Base-by-base conservation (phyloP, 768 basidiomycete species). In the Sporobolomyces roseus region DNA sequence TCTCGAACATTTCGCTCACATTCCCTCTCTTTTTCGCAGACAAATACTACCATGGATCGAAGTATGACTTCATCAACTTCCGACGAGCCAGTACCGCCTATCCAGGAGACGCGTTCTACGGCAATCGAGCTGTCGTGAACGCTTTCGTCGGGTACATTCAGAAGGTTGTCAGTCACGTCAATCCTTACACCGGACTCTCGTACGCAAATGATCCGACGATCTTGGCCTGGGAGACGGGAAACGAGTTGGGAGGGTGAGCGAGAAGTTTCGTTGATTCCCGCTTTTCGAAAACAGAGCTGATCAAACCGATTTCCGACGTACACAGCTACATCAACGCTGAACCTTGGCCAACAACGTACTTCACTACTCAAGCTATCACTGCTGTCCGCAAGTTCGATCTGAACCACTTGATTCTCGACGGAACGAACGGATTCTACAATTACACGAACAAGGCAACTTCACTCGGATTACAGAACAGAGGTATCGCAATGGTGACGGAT, bases 161-260 rank as follows among this genome's bases (percentile, higher is more conserved):
- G 1, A 60, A 41, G 6, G 23, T 76, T 25, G 23, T 75, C 43
- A 61, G 19, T 21, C 66, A 46, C 21, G 62, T 65, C 30, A 76
- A 76, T 56, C 12, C 66, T 3, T 75, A 76, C 61, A 75, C 64
- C 1, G 70, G 73, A 30, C 48, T 74, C 6, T 5, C 21, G 3
- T 74, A 66, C 52, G 27, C 8, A 29, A 19, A 72, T 9, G 74
- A 76, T 38, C 75, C 75, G 7, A 75, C 75, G 2, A 75, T 76
- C 29, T 21, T 75, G n/a, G 74, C 67, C 1, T 75, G 72, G 70
- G 74, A 75, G 53, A 75, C 75, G 0, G 75, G 75, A 3, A 76
- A 76, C 63, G 75, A 76, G 54, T 62, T 74, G 30, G 74, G 72
- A 9, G 66, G 71, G 62, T 48, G 29, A 54, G 56, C 17, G n/a